A percentile compares a stretch with the other conserved stretches of the same genome.
These are phyloP conservation scores for Solidago caesia DNA, from an alignment of 129 eudicot species.

Conservation along the genomic window DNA sequence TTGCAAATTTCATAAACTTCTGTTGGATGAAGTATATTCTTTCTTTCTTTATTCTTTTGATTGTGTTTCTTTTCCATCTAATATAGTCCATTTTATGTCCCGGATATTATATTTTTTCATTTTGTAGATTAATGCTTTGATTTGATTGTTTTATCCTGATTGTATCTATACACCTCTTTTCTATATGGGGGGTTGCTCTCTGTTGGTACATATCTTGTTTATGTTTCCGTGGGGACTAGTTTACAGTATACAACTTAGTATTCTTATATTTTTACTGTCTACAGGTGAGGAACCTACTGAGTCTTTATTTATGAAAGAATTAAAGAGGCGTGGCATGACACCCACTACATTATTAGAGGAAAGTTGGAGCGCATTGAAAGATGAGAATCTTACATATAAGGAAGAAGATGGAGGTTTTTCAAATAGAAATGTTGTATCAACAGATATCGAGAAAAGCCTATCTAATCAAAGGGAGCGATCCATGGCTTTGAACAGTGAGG, in stretches of 20 bases:
- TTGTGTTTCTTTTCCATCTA: too few species aligned
- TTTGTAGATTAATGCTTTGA: too few species aligned
- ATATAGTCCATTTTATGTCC: too few species aligned
- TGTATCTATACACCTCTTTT: too few species aligned
- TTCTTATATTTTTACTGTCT: constrained; percentile 13
- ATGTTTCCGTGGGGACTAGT: neutral
- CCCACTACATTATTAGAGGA: constrained; percentile 90
- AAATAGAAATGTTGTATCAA: constrained; percentile 55
- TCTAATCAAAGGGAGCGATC: constrained; percentile 80
- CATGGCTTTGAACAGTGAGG: constrained; percentile 91
- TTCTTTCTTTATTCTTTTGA: too few species aligned
- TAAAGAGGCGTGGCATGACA: constrained; percentile 79
- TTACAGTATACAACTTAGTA: neutral
- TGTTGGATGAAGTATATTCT: neutral
- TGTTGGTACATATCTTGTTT: neutral
- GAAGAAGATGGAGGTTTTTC: constrained; percentile 75
- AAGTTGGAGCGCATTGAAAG: constrained; percentile 43
- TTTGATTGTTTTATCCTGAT: too few species aligned
- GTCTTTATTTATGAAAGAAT: constrained; percentile 92
- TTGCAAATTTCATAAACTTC: neutral
- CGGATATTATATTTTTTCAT: too few species aligned
- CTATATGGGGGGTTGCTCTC: too few species aligned
- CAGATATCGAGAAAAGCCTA: constrained; percentile 59
- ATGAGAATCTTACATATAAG: constrained; percentile 51
- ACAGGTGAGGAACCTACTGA: constrained; percentile 94